Conservation (phyloP, 257 asterid genomes). For the Fraxinus excelsior region DNA sequence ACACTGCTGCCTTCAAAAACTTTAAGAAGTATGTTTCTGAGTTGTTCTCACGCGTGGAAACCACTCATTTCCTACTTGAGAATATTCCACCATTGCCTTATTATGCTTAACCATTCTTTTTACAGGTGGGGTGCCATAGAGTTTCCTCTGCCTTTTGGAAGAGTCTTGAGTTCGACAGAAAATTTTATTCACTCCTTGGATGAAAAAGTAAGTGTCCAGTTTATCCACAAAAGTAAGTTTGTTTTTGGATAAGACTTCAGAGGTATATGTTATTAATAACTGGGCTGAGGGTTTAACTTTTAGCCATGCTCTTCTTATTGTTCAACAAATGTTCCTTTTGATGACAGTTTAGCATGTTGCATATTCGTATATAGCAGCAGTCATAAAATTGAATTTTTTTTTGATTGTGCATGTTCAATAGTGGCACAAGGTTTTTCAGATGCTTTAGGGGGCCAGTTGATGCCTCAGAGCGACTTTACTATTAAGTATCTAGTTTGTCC, state of each 20-base stretch:
- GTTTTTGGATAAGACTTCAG: background rate
- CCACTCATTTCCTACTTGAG: conserved; percentile 9
- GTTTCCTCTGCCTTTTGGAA: conserved; percentile 91
- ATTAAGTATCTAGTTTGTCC: too few relatives aligned
- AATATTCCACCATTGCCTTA: conserved; percentile 17
- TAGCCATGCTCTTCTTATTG: conserved; percentile 6
- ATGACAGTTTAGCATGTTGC: conserved; percentile 4
- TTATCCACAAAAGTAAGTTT: background rate
- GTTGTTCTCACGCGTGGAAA: conserved; percentile 13
- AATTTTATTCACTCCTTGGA: conserved; percentile 79
- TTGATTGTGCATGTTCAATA: background rate
- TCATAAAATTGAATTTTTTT: background rate
- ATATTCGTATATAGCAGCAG: background rate
- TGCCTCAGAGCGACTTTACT: background rate
- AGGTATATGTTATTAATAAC: background rate
- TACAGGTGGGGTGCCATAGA: conserved; percentile 80
- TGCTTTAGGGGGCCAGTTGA: background rate
- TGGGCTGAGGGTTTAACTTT: conserved; percentile 1
- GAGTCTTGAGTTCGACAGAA: conserved; percentile 86
- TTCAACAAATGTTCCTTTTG: background rate
- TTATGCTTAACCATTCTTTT: conserved; percentile 21
- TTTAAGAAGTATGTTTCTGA: conserved; percentile 65
- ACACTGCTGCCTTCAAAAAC: conserved; percentile 91
- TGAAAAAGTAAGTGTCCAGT: conserved; percentile 60
- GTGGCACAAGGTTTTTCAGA: background rate